Base-by-base conservation (phyloP, 2,329 filamentous ascomycete genomes). In the Xylaria sp. region DNA sequence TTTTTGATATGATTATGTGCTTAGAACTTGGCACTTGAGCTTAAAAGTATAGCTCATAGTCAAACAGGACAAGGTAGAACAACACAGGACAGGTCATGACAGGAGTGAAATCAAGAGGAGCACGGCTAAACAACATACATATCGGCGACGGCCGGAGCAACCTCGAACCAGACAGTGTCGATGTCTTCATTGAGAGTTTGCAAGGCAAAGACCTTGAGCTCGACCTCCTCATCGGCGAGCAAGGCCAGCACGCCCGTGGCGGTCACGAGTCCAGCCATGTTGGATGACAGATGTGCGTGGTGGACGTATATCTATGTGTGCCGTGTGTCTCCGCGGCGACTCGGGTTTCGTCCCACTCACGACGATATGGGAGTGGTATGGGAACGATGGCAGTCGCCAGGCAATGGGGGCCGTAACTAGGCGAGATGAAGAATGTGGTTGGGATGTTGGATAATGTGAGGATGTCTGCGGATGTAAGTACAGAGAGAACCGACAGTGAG, bases 111-210 rank as follows among this genome's bases (percentile, higher is more conserved):
- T 13, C 9, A 54, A 7, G 12, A 39, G 13, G 13, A 4, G 49
- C 20, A 52, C 41, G 52, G 15, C 20, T 46, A 39, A 18, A 66
- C 76, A 69, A 68, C 77, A 68, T 88, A 98, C 95, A 99, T 98
- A 83, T 97, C 91, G 78, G 92, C 94, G 78, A 99, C 89, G 68
- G 94, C 92, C 66, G 92, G 93, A 62, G 96, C 95, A 72, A 99
- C 94, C 83, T 99, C 96, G 71, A 94, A 97, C 96, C 96, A 99
- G 75, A 99, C 90, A 72, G 95, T 92, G 82, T 98, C 94, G 77
- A 99, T 97, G 79, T 98, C 93, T 76, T 96, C 92, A 83, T 99
- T 97, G 78, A 99, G 89, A 75, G 93, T 94, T 84, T 97, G 93
- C 75, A 99, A 87, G 74, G 96, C 96, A 80, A 98, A 99, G 76